Evolutionary conservation across 2,329 filamentous ascomycete genomes (phyloP).

Genomic region (Fusarium pseudocircinatum): DNA sequence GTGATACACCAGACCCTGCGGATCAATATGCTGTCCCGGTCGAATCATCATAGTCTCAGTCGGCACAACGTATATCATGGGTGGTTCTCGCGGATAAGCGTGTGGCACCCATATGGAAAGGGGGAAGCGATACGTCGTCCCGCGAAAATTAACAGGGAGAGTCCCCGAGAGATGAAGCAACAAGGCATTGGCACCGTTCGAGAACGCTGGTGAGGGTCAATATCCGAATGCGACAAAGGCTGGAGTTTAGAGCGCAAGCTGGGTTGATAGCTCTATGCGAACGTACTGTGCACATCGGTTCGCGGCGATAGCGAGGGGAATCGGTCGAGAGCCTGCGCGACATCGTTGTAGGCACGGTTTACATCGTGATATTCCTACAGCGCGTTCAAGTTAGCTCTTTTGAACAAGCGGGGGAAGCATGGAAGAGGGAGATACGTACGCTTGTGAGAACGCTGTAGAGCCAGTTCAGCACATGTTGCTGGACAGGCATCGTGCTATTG

Average conservation of each 20-base stretch:
- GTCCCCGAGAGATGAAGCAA: conserved; percentile 89
- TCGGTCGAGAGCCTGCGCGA: conserved; percentile 81
- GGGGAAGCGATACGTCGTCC: conserved; percentile 89
- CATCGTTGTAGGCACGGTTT: conserved; percentile 91
- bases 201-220: conserved; percentile 71
- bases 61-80: conserved; percentile 88
- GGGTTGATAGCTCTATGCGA: conserved; percentile 42
- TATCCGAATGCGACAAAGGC: conserved; percentile 13
- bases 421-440: conserved; percentile 55
- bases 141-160: conserved; percentile 89
- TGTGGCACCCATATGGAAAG: conserved; percentile 94
- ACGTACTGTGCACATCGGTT: conserved; percentile 92
- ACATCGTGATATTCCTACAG: conserved; percentile 90
- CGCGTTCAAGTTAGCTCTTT: conserved; percentile 24
- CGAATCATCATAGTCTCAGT: conserved; percentile 89
- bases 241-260: conserved; percentile 16
- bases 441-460: conserved; percentile 89
- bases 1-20: conserved; percentile 93
- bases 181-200: conserved; percentile 86
- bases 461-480: conserved; percentile 93
- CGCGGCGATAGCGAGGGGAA: conserved; percentile 83
- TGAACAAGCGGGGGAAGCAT: conserved; percentile 11
- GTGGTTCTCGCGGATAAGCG: conserved; percentile 85
- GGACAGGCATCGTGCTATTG: conserved; percentile 69
- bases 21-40: conserved; percentile 93